Evolutionary conservation across 257 asterid genomes (phyloP).

Genomic region (Solanum ossicruentum): DNA sequence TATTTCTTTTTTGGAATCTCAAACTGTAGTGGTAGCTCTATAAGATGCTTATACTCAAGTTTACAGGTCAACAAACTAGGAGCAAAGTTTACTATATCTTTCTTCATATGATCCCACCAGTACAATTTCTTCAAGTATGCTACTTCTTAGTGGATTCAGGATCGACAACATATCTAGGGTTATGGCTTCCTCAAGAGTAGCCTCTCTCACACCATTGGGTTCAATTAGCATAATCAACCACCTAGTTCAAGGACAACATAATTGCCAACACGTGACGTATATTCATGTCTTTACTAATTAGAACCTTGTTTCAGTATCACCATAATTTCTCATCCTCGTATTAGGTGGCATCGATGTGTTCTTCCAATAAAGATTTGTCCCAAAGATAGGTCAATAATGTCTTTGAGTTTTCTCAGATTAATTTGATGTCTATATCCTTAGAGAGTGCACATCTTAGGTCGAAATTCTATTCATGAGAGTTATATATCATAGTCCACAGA

Average conservation of each 20-base stretch:
- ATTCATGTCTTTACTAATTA: neutral
- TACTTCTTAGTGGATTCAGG: no score
- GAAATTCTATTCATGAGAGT: neutral
- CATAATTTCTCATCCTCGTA: neutral
- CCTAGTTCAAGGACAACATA: neutral
- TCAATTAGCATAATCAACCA: neutral
- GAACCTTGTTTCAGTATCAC: neutral
- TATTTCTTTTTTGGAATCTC: no score
- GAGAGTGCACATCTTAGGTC: neutral
- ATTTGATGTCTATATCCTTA: neutral
- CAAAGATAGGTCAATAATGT: neutral
- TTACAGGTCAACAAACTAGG: no score
- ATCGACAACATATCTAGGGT: no score
- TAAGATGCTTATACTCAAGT: no score
- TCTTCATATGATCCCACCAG: no score
- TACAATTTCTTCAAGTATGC: no score
- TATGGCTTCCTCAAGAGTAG: no score
- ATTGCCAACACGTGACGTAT: neutral
- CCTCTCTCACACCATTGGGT: no score
- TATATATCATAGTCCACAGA: neutral
- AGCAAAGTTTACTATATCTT: no score
- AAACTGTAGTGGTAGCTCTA: no score
- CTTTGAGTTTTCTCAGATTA: neutral
- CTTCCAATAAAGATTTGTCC: neutral
- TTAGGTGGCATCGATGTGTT: neutral